phyloP scores from a whole-genome alignment of 768 basidiomycete species.

The Gloeopeniophorella convolvens region DNA sequence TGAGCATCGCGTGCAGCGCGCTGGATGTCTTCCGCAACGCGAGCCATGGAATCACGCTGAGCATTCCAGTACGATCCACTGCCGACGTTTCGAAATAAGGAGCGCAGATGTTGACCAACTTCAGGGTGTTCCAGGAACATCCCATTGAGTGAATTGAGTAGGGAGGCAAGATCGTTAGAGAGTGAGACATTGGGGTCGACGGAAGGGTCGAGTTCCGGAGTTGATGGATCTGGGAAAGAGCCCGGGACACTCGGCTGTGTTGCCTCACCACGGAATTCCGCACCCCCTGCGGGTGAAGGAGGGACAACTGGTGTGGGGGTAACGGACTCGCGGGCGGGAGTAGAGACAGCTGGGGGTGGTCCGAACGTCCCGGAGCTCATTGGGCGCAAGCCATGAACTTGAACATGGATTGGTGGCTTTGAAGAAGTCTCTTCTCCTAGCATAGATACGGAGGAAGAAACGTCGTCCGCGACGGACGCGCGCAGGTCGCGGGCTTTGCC shows the following conservation, averaged over 20 bases:
- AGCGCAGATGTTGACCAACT: conserved; percentile 58
- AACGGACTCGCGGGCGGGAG: conserved; percentile 16
- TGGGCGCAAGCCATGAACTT: conserved; percentile 25
- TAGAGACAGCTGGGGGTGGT: conserved; percentile 7
- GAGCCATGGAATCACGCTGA: conserved; percentile 54
- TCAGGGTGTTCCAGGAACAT: conserved; percentile 64
- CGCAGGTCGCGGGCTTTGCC: conserved; percentile 23
- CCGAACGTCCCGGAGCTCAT: conserved; percentile 20
- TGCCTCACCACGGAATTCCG: neutral
- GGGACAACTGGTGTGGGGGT: conserved; percentile 8
- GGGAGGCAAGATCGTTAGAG: conserved; percentile 54
- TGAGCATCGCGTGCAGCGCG: conserved; percentile 35
- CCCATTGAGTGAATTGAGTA: conserved; percentile 50
- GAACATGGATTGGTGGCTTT: conserved; percentile 61
- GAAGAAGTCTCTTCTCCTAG: conserved; percentile 34
- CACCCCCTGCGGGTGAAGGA: neutral
- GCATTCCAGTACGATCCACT: conserved; percentile 64
- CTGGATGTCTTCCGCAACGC: conserved; percentile 48
- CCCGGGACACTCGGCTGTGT: conserved; percentile 7
- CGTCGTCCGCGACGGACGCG: conserved; percentile 29
- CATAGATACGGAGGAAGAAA: conserved; percentile 38
- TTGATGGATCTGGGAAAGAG: conserved; percentile 40
- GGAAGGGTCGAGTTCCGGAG: conserved; percentile 39
- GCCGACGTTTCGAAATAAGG: conserved; percentile 53
- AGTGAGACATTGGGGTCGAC: conserved; percentile 38